These are phyloP conservation scores for Saraca asoca DNA, from an alignment of 331 rosid species.

Conservation along the genomic window DNA sequence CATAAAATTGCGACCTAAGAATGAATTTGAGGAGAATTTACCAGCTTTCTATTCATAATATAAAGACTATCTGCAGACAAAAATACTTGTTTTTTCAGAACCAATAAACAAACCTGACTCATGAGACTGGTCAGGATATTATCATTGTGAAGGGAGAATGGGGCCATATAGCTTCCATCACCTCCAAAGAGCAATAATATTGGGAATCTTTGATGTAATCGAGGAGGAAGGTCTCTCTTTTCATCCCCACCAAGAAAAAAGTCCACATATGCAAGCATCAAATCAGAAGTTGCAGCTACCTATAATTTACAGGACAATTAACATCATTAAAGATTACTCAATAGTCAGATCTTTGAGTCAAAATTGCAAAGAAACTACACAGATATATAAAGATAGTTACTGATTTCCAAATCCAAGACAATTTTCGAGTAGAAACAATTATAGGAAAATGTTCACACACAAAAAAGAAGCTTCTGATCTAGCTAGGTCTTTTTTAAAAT, in stretches of 20 bases:
- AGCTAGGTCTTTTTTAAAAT: too few species aligned
- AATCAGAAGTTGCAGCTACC: constrained; percentile 96
- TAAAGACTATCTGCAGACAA: constrained; percentile 11
- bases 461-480: too few species aligned
- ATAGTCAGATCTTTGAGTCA: too few species aligned
- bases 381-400: too few species aligned
- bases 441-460: too few species aligned
- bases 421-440: too few species aligned
- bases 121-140: constrained; percentile 89
- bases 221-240: constrained; percentile 98
- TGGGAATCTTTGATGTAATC: constrained; percentile 77
- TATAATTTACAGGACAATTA: too few species aligned
- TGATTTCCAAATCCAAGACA: too few species aligned
- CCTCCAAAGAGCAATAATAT: constrained; percentile 88
- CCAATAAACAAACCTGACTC: constrained; percentile 75
- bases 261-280: constrained; percentile 93
- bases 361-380: too few species aligned
- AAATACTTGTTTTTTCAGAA: background rate
- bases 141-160: constrained; percentile 86
- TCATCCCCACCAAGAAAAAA: constrained; percentile 99
- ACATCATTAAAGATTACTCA: too few species aligned
- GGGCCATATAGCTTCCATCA: constrained; percentile 97
- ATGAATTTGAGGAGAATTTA: background rate
- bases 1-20: constrained; percentile 10
- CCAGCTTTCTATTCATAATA: background rate